phyloP scores from a whole-genome alignment of 1,139 yeast species.

The Magnusiomyces suaveolens region DNA sequence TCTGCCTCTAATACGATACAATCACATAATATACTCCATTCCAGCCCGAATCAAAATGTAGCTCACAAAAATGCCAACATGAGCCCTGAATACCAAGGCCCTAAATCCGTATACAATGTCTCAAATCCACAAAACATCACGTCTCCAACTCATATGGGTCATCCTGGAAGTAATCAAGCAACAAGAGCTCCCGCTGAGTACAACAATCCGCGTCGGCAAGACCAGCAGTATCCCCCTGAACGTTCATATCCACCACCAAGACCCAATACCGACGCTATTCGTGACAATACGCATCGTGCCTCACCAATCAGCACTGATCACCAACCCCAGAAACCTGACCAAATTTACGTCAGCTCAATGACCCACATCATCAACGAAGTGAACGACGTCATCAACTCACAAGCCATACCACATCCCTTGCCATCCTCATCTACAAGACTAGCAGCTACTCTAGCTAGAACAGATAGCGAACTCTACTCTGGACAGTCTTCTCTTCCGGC shows the following conservation, averaged over 20 bases:
- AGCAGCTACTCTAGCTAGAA: too few species aligned
- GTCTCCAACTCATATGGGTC: too few species aligned
- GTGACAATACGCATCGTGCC: neutral
- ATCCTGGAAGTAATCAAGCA: neutral
- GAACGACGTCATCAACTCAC: neutral
- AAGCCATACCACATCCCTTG: neutral
- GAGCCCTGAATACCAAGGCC: too few species aligned
- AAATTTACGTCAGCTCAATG: neutral
- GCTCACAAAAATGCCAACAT: too few species aligned
- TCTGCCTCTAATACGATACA: too few species aligned
- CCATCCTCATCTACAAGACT: too few species aligned
- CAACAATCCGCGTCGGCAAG: neutral
- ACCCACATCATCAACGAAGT: neutral
- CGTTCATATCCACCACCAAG: neutral
- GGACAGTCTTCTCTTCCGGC: neutral
- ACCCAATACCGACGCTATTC: too few species aligned
- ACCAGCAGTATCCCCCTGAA: neutral
- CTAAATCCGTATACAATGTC: too few species aligned
- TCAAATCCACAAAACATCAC: too few species aligned
- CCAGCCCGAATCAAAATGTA: too few species aligned
- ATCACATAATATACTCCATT: too few species aligned
- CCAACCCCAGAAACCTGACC: neutral
- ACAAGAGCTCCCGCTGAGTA: neutral
- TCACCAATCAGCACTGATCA: neutral
- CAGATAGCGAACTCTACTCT: too few species aligned